These are phyloP conservation scores for Arthrobotrys sinensis DNA, from an alignment of 2,329 filamentous ascomycete species.

Conservation along the genomic window DNA sequence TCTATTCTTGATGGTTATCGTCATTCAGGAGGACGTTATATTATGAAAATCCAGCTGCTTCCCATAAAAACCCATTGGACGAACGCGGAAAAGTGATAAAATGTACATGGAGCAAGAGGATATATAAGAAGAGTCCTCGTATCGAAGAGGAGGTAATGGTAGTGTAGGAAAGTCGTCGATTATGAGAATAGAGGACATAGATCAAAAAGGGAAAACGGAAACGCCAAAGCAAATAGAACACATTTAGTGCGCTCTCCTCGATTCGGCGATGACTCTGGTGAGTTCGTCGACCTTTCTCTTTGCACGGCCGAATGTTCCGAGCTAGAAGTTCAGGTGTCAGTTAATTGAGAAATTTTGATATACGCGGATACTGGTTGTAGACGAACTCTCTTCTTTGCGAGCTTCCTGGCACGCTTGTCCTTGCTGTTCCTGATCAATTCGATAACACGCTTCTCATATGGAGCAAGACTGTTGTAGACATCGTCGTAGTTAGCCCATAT, in stretches of 20 bases:
- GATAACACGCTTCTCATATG: conserved; percentile 98
- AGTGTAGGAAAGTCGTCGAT: conserved; percentile 46
- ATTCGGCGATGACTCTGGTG: conserved; percentile 96
- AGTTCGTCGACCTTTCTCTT: conserved; percentile 99
- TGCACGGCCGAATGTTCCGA: conserved; percentile 98
- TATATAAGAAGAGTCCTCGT: conserved; percentile 47
- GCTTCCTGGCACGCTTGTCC: conserved; percentile 99
- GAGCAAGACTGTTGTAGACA: conserved; percentile 76
- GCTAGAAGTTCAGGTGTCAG: conserved; percentile 71
- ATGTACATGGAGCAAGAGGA: conserved; percentile 60
- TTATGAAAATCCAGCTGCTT: conserved; percentile 61
- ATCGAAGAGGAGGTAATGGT: conserved; percentile 22
- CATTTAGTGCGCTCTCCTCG: conserved; percentile 82
- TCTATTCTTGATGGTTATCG: conserved; percentile 33
- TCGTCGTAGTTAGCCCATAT: conserved; percentile 32
- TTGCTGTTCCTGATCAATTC: conserved; percentile 99
- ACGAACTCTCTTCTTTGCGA: conserved; percentile 98
- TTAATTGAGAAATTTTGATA: conserved; percentile 37
- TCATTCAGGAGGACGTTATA: conserved; percentile 59
- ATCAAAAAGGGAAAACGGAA: conserved; percentile 29
- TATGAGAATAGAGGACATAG: conserved; percentile 49
- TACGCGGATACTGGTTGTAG: conserved; percentile 22
- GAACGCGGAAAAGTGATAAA: conserved; percentile 54
- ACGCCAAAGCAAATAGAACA: conserved; percentile 50
- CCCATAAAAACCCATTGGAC: conserved; percentile 59